phyloP scores from a whole-genome alignment of 2,329 filamentous ascomycete genomes.

The Ceratocystis cubensis region DNA sequence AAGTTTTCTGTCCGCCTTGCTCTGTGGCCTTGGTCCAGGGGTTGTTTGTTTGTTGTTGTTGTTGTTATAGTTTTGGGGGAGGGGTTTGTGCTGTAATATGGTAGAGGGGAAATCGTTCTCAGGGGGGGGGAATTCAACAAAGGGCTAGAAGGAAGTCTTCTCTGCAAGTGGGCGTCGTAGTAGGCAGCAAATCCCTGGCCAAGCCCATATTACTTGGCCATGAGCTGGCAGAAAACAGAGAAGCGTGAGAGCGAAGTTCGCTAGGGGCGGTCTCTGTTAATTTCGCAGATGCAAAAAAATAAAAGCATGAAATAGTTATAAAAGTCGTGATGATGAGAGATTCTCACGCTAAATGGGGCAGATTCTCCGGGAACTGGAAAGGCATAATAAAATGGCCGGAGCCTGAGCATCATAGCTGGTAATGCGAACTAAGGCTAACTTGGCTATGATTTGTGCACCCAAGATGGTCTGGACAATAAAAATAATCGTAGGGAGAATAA shows the following conservation, averaged over 20 bases:
- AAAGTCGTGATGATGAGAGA: background rate
- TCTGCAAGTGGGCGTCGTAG: background rate
- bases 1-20: background rate
- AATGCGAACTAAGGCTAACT: slow-evolving; percentile 2
- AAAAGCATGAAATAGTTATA: no score
- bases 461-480: background rate
- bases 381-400: background rate
- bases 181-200: slow-evolving; percentile 1
- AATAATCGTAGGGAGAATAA: background rate
- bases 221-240: background rate
- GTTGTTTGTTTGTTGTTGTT: no score
- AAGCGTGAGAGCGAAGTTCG: no score
- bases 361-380: no score
- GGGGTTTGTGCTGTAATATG: background rate
- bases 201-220: slow-evolving; percentile 7
- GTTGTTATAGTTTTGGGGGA: background rate
- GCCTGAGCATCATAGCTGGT: background rate
- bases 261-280: background rate
- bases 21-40: no score
- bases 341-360: no score
- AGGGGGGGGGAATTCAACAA: background rate
- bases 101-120: background rate
- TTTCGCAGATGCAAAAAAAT: background rate
- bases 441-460: background rate
- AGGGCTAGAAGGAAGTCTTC: background rate